These are phyloP conservation scores for Arxiozyma telluris DNA, from an alignment of 1,139 yeast genomes.

Conservation along the genomic window DNA sequence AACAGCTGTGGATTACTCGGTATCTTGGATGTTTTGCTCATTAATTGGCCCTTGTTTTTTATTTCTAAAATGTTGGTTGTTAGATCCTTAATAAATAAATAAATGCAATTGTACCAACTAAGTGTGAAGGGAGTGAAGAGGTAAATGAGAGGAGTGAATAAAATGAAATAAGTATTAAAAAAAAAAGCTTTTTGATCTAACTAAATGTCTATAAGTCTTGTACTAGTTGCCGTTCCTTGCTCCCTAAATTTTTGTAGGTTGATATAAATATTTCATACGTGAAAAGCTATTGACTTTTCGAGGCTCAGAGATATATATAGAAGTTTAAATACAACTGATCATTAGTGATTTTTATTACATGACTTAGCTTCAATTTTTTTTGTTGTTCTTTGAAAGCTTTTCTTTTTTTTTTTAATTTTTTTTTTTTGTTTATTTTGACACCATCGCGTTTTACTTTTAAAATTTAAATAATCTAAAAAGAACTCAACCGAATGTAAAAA, in stretches of 20 bases:
- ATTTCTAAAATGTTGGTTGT: background rate
- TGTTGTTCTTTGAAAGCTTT: too few species aligned
- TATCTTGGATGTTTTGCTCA: constrained; percentile 5
- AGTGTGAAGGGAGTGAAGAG: background rate
- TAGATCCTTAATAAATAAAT: too few species aligned
- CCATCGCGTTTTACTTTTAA: background rate
- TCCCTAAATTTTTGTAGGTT: background rate
- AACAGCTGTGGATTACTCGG: constrained; percentile 25
- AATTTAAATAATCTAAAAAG: too few species aligned
- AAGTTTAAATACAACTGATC: too few species aligned
- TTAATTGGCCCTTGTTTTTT: background rate
- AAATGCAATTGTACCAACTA: background rate
- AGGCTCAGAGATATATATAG: background rate
- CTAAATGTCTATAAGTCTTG: too few species aligned
- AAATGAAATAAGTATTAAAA: too few species aligned
- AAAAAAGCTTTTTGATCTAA: too few species aligned
- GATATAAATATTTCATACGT: too few species aligned
- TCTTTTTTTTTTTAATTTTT: too few species aligned
- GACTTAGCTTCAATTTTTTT: too few species aligned
- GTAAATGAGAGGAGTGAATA: background rate
- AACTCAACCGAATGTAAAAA: too few species aligned
- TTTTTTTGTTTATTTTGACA: background rate
- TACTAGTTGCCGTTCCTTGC: background rate
- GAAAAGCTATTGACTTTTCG: background rate
- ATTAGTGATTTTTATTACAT: too few species aligned